Evolutionary conservation across 129 eudicot genomes (phyloP).

Genomic region (Pulicaria dysenterica): DNA sequence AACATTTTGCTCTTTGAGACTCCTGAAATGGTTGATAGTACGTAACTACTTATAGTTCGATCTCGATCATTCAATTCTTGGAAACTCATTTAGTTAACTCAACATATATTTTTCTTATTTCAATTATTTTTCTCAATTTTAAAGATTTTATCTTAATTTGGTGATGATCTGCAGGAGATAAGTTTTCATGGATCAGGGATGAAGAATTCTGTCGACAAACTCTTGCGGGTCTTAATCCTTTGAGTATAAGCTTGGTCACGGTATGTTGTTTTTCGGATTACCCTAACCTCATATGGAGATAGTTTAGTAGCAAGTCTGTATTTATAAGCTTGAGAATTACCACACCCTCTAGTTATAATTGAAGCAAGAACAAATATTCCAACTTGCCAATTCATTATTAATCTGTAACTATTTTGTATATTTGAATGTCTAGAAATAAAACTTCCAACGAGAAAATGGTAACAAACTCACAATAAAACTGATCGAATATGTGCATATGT

Average conservation of each 20-base stretch:
- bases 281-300: no score
- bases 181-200: slow-evolving; percentile 69
- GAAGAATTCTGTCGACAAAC: slow-evolving; percentile 71
- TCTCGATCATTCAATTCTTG: not conserved
- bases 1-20: slow-evolving; percentile 59
- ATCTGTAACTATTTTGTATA: not conserved
- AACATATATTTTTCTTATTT: not conserved
- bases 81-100: no score
- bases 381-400: not conserved
- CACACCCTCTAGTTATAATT: no score
- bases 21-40: slow-evolving; percentile 59
- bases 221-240: slow-evolving; percentile 74
- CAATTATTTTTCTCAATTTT: not conserved
- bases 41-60: not conserved
- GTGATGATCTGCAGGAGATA: slow-evolving; percentile 57
- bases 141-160: not conserved
- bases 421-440: slow-evolving; percentile 4
- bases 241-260: slow-evolving; percentile 53
- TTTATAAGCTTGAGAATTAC: no score
- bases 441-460: not conserved
- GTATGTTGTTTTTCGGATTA: slow-evolving; percentile 32
- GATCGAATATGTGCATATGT: slow-evolving; percentile 17
- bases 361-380: not conserved
- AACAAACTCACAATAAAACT: no score
- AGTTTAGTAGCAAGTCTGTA: no score